Evolutionary conservation across 768 basidiomycete genomes (phyloP), one percentile per base, ranked within the genome.

Genomic region (Leccinum sublutescens): DNA sequence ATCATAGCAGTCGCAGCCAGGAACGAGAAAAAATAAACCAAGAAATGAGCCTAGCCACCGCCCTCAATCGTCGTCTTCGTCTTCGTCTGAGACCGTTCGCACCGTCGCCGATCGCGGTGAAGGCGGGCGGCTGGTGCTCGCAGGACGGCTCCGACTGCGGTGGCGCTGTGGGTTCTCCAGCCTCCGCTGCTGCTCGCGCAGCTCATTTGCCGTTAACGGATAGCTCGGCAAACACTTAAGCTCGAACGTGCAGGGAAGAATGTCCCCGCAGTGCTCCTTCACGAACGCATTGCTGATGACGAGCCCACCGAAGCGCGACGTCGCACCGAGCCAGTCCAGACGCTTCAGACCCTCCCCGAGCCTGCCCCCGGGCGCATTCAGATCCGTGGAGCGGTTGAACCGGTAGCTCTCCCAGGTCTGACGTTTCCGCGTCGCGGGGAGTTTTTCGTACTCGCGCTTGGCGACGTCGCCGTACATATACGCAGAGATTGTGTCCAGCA

Each of bases 281-380:
- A 85, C 77, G 29, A 77, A 64, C 10, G 68, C 55, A 10, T 83
- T 80, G 65, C 84, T 80, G 17, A 66, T 23, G 56, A 71, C 64
- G 27, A 91, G 70, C 9, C 91, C 91, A 2, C 85, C 89, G 63
- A 83, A 92, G 72, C 82, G 79, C 33, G 83, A 83, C 54, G 81
- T 69, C 51, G 75, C 70, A 7, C 83, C 77, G 33, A 93, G 76
- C 76, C 82, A 91, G 66, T 93, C 91, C 55, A 88, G 74, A 55
- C 85, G 75, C 62, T 83, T 81, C 70, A 92, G 77, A 9, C 85
- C 85, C 51, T 81, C 77, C 8, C 83, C 84, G 4, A 92, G 78
- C 45, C 74, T 72, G 0, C 89, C 91, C 0, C 91, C 91, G 1
- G 91, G 89, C 2, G 85, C 88, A 51, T 82, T 83, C 25, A 74